Evolutionary conservation across 2,329 filamentous ascomycete genomes (phyloP).

Genomic region (Aspergillus floridensis): DNA sequence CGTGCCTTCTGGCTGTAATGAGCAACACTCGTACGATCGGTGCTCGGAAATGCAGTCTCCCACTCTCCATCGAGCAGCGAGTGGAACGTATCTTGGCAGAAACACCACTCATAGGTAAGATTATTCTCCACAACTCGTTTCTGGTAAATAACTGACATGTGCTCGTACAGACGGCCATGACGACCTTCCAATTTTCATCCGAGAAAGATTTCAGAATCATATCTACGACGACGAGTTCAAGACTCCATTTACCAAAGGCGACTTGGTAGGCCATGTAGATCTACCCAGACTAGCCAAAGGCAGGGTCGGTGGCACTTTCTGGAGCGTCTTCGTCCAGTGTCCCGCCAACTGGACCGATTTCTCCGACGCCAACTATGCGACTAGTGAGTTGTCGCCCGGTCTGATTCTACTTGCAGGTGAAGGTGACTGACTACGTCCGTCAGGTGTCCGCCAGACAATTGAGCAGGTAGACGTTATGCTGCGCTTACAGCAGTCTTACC

Average conservation of each 20-base stretch:
- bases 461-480: constrained; percentile 39
- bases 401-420: neutral
- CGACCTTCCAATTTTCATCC: constrained; percentile 75
- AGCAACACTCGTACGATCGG: constrained; percentile 5
- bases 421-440: neutral
- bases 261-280: constrained; percentile 70
- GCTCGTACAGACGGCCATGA: constrained; percentile 73
- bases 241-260: constrained; percentile 68
- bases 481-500: constrained; percentile 34
- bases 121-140: neutral
- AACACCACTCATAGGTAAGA: constrained; percentile 50
- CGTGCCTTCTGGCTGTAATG: constrained; percentile 6
- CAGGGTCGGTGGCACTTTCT: constrained; percentile 74
- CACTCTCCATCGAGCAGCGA: constrained; percentile 34
- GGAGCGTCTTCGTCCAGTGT: constrained; percentile 81
- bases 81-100: constrained; percentile 45
- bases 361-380: constrained; percentile 67
- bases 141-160: neutral
- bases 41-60: constrained; percentile 2
- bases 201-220: constrained; percentile 67
- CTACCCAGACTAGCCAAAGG: constrained; percentile 70
- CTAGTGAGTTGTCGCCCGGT: constrained; percentile 49
- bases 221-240: constrained; percentile 59
- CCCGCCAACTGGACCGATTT: constrained; percentile 71
- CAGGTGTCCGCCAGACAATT: constrained; percentile 34